Percentiles rank a stretch among this genome's conserved stretches.
Conservation (phyloP, 1,284 basidiomycete species). For the Termitomyces sp. region DNA sequence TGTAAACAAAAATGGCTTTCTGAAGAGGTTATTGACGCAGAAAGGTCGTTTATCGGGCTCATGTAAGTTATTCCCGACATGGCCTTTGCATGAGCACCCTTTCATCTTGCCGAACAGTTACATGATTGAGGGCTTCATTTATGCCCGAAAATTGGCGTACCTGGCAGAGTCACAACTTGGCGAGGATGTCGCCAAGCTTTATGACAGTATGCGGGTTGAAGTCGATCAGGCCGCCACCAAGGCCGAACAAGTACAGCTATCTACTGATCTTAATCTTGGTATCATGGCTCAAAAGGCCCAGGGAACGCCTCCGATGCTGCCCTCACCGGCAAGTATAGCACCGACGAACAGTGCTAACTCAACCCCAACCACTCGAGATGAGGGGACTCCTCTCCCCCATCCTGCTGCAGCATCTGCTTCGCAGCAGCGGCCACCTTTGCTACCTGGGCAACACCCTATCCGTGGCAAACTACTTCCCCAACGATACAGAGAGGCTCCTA, state of each 20-base stretch:
- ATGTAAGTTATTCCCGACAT: constrained; percentile 48
- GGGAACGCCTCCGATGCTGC: constrained; percentile 62
- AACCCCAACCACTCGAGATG: constrained; percentile 56
- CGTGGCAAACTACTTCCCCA: constrained; percentile 33
- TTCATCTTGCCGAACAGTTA: constrained; percentile 40
- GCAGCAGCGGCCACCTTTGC: constrained; percentile 23
- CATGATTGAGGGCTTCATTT: constrained; percentile 71
- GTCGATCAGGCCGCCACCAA: constrained; percentile 43
- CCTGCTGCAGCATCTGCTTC: constrained; percentile 21
- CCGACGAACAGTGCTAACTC: constrained; percentile 66
- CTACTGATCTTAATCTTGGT: constrained; percentile 19
- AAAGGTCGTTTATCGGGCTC: constrained; percentile 69
- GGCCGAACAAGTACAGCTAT: constrained; percentile 37
- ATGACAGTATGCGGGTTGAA: constrained; percentile 31
- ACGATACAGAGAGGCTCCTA: constrained; percentile 27
- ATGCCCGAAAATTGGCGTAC: constrained; percentile 52
- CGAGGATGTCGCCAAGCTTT: constrained; percentile 38
- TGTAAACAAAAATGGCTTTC: constrained; percentile 62
- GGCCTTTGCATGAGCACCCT: constrained; percentile 17
- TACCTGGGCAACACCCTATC: constrained; percentile 27
- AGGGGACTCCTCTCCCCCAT: constrained; percentile 38
- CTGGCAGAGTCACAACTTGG: constrained; percentile 37
- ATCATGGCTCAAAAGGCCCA: constrained; percentile 37
- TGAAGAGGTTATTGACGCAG: constrained; percentile 60
- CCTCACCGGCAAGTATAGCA: constrained; percentile 66